phyloP scores from a whole-genome alignment of 1,139 yeast genomes.

The Saccharomyces hybrid region DNA sequence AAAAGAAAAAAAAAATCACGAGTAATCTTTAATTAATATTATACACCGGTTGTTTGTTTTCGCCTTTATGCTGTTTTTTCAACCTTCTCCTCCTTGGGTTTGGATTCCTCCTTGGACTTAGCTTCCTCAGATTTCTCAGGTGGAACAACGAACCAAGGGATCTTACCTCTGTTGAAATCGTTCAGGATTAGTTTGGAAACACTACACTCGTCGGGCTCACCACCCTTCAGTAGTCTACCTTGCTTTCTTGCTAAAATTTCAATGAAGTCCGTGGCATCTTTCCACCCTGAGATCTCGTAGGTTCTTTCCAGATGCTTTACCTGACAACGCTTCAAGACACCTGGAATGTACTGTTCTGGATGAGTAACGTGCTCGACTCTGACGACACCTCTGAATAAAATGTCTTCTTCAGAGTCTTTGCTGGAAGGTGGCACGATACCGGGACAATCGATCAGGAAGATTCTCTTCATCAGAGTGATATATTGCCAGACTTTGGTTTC shows the following conservation, averaged over 20 bases:
- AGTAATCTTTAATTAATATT: conserved; percentile 2
- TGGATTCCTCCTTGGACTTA: neutral
- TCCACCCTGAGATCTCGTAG: conserved; percentile 91
- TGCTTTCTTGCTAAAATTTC: conserved; percentile 87
- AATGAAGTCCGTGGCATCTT: conserved; percentile 70
- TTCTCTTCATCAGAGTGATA: conserved; percentile 91
- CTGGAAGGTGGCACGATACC: conserved; percentile 96
- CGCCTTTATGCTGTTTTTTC: neutral
- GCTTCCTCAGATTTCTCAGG: conserved; percentile 59
- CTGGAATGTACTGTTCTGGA: conserved; percentile 94
- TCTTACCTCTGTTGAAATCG: conserved; percentile 93
- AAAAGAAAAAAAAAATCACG: conserved; percentile 2
- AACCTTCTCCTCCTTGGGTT: conserved; percentile 1
- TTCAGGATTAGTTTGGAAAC: conserved; percentile 84
- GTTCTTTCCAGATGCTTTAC: conserved; percentile 90
- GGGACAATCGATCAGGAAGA: conserved; percentile 93
- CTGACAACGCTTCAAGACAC: conserved; percentile 76
- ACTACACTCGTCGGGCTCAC: conserved; percentile 94
- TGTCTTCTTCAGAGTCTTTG: conserved; percentile 88
- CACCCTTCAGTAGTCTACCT: conserved; percentile 91
- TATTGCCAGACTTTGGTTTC: conserved; percentile 99
- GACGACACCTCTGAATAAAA: conserved; percentile 91
- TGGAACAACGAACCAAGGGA: conserved; percentile 96
- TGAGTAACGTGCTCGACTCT: conserved; percentile 93
- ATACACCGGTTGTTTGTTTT: conserved; percentile 4